Conservation (phyloP, 148 eudicot species). For the Camellia sinensis region DNA sequence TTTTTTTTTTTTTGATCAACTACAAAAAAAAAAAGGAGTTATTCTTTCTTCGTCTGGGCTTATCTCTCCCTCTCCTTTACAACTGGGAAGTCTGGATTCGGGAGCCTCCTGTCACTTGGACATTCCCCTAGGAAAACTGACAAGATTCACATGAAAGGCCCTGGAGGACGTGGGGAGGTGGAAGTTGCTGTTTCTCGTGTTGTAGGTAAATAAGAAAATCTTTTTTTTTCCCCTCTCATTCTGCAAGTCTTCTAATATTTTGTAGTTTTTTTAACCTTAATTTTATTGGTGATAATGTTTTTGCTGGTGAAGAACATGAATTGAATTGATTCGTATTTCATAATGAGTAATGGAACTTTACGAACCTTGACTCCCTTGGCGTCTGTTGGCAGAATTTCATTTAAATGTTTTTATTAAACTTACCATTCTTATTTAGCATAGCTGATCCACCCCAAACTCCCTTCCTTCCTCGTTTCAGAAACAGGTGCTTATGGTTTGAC, state of each 20-base stretch:
- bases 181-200: constrained; percentile 99
- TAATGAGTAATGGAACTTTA: too few relatives aligned
- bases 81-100: constrained; percentile 85
- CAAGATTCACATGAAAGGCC: constrained; percentile 94
- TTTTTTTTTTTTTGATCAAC: too few relatives aligned
- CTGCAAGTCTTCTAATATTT: background rate
- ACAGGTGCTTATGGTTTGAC: background rate
- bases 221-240: background rate
- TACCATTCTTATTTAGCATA: background rate
- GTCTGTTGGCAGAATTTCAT: background rate
- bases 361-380: background rate
- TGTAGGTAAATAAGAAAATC: constrained; percentile 47
- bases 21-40: too few relatives aligned
- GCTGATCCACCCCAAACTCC: background rate
- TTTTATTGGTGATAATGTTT: too few relatives aligned
- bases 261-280: background rate
- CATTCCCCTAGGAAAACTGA: constrained; percentile 75
- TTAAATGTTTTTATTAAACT: background rate
- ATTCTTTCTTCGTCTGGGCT: background rate
- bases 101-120: constrained; percentile 84
- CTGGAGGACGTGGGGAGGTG: constrained; percentile 98
- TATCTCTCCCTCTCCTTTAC: constrained; percentile 17
- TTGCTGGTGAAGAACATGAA: too few relatives aligned
- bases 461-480: too few relatives aligned
- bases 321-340: too few relatives aligned